phyloP scores from a whole-genome alignment of 495 filamentous ascomycete species.

The Penicillium paxilli region DNA sequence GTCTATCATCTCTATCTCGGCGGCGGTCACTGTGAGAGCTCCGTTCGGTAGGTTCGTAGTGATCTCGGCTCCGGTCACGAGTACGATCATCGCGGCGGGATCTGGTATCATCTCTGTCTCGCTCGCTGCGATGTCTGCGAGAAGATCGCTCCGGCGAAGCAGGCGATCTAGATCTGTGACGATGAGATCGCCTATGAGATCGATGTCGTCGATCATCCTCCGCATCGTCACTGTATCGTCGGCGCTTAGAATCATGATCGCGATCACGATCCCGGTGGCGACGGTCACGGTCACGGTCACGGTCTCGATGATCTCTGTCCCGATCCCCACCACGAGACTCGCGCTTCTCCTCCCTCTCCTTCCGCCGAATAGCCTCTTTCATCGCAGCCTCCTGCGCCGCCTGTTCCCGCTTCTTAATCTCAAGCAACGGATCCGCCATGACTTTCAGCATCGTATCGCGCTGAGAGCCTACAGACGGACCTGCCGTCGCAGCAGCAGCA shows the following conservation, averaged over 20 bases:
- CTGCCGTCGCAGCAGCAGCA: constrained; percentile 57
- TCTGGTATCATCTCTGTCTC: constrained; percentile 17
- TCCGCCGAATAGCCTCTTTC: constrained; percentile 74
- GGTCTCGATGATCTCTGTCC: constrained; percentile 18
- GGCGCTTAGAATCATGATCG: constrained; percentile 26
- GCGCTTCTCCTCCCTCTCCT: constrained; percentile 63
- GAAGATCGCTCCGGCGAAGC: constrained; percentile 25
- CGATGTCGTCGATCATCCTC: constrained; percentile 30
- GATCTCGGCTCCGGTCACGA: too few relatives aligned
- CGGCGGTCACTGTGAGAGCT: constrained; percentile 19
- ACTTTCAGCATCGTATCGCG: constrained; percentile 83
- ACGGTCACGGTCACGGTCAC: constrained; percentile 19
- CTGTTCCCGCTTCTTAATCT: constrained; percentile 91
- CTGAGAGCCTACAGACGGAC: constrained; percentile 59
- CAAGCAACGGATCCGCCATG: constrained; percentile 82
- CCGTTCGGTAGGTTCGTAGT: too few relatives aligned
- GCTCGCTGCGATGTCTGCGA: constrained; percentile 30
- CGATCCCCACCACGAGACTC: constrained; percentile 34
- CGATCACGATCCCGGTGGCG: constrained; percentile 23
- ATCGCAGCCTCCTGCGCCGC: constrained; percentile 86
- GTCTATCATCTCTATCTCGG: constrained; percentile 29
- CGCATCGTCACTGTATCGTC: constrained; percentile 29
- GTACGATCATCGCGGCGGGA: constrained; percentile 7
- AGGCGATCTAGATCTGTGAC: constrained; percentile 39
- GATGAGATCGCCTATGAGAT: constrained; percentile 26